phyloP scores from a whole-genome alignment of 1,139 yeast species.

The Meyerozyma athensensis region DNA sequence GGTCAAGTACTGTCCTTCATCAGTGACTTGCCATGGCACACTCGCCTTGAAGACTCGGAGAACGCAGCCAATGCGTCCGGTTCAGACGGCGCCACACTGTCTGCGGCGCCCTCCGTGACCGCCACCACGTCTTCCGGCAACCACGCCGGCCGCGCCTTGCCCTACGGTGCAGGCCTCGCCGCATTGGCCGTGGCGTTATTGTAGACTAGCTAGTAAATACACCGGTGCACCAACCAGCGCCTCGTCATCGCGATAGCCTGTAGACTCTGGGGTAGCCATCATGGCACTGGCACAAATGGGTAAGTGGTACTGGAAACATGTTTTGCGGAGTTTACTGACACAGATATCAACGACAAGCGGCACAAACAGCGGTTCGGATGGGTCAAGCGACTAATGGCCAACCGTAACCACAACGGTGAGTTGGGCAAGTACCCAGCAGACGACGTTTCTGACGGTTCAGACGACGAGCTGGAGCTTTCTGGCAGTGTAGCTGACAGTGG shows the following conservation, averaged over 20 bases:
- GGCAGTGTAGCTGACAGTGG: conserved; percentile 3
- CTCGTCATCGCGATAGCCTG: background rate
- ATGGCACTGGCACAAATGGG: conserved; percentile 1
- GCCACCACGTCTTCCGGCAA: too few relatives aligned
- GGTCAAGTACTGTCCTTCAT: conserved; percentile 26
- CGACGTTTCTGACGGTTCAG: conserved; percentile 2
- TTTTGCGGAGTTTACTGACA: background rate
- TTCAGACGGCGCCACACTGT: background rate
- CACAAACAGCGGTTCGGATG: conserved; percentile 38
- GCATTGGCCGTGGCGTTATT: conserved; percentile 1
- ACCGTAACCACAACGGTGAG: conserved; percentile 5
- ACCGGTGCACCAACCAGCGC: background rate
- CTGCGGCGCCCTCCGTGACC: background rate
- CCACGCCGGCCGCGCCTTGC: too few relatives aligned
- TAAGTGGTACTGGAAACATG: background rate
- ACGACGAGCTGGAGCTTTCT: conserved; percentile 2
- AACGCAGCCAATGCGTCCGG: background rate
- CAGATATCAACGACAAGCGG: conserved; percentile 11
- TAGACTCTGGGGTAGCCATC: background rate
- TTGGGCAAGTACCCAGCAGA: conserved; percentile 7
- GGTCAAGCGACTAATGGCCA: conserved; percentile 39
- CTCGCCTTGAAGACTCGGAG: conserved; percentile 13
- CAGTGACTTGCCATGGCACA: conserved; percentile 41
- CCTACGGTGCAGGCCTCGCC: background rate
- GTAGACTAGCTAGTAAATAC: background rate